phyloP scores from a whole-genome alignment of 495 filamentous ascomycete species.

The Amniculicola lignicola region DNA sequence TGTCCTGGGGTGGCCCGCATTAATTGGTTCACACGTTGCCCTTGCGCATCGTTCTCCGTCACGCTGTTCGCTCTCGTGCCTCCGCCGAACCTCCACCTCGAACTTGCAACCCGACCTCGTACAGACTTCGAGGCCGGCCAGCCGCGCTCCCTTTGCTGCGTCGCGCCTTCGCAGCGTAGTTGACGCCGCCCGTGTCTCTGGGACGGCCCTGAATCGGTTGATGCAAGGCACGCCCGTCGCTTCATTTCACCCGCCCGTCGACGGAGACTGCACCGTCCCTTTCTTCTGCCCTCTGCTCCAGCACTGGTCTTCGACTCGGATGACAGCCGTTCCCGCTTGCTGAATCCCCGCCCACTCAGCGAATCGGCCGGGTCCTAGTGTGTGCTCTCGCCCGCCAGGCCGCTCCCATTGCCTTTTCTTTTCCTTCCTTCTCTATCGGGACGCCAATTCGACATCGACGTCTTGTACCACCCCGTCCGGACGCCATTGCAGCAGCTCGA shows the following conservation, averaged over 20 bases:
- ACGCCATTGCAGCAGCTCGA: conserved; percentile 11
- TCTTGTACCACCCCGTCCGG: conserved; percentile 15
- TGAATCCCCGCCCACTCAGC: conserved; percentile 4
- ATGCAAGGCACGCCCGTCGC: conserved; percentile 37
- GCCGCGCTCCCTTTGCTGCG: conserved; percentile 5
- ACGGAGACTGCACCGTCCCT: conserved; percentile 20
- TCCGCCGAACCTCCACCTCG: conserved; percentile 11
- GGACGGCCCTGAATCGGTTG: conserved; percentile 16
- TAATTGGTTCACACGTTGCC: conserved; percentile 23
- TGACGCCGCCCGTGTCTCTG: conserved; percentile 23
- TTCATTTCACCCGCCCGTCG: conserved; percentile 29
- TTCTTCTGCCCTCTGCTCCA: conserved; percentile 1
- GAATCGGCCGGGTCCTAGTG: not conserved
- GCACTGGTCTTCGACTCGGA: conserved; percentile 17
- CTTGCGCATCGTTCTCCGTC: conserved; percentile 23
- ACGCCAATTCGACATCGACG: not conserved
- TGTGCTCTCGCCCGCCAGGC: not conserved
- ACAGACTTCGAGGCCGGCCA: conserved; percentile 20
- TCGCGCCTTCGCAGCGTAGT: conserved; percentile 10
- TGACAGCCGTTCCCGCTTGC: conserved; percentile 9
- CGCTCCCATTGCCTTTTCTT: conserved; percentile 17
- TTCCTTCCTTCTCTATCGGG: not conserved
- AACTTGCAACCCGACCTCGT: conserved; percentile 19
- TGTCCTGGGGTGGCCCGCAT: conserved; percentile 7
- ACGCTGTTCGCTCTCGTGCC: not conserved